Evolutionary conservation across 2,329 filamentous ascomycete genomes (phyloP), one percentile per base, ranked within the genome.

Genomic region (Neonectria sp.): DNA sequence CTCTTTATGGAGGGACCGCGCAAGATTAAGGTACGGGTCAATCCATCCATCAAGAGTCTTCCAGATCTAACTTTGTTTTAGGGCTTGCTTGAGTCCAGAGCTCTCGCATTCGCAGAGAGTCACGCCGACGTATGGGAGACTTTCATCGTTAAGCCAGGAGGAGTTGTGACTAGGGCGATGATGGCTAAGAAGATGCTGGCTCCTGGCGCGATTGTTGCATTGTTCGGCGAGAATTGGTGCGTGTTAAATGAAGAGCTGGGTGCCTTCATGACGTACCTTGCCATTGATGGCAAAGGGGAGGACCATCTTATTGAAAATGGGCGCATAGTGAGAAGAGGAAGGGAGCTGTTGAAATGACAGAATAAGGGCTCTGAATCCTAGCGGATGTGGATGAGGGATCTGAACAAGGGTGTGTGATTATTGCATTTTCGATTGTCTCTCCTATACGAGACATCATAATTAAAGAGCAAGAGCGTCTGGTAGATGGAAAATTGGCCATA

Each of bases 1-100:
- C 78, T 73, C 68, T 75, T 75, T 1, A 48, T 75, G 0, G 67
- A 68, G 7, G 65, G 60, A 8, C 59, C 70, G 3, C 73, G 73
- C 0, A 75, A 75, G 33, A 48, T 74, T 4, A 75, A 75, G 55
- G 73, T 72, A 69, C 0, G 3, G 0, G 2, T 2, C 6, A 2
- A 13, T 1, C 2, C 4, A 48, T 1, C 0, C 4, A 48, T 1
- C 0, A 3, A 6, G 0, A 1, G 1, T 17, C 1, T 8, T 37
- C 3, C 11, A 25, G 11, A 27, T 9, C 64, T 70, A 15, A 75
- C 15, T 17, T 0, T 0, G 3, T 17, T 4, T 13, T 4, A 75
- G 73, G 73, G 73, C 0, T 4, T 70, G 1, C 71, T 66, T 15
- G 73, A 75, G 21, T 52, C 65, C 0, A 71, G 37, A 5, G 69